phyloP scores from a whole-genome alignment of 2,329 filamentous ascomycete species.

The Fusarium sp. region DNA sequence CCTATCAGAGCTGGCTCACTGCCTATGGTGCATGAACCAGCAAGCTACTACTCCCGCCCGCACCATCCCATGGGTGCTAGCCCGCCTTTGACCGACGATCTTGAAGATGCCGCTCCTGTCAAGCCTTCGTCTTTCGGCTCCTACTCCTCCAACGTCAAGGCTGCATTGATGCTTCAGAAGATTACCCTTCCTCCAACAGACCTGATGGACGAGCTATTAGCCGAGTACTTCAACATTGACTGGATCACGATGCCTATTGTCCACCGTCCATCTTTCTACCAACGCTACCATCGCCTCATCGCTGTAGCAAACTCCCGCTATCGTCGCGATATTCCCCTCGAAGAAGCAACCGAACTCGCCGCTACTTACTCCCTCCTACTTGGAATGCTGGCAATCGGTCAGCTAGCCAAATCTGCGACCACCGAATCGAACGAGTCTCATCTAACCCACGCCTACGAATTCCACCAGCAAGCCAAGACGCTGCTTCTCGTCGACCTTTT shows the following conservation, averaged over 20 bases:
- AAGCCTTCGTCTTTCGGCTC: constrained; percentile 45
- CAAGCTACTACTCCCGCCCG: constrained; percentile 33
- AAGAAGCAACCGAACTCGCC: constrained; percentile 44
- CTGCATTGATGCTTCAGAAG: constrained; percentile 46
- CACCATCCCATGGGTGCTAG: constrained; percentile 42
- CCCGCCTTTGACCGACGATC: constrained; percentile 45
- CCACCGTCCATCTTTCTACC: constrained; percentile 41
- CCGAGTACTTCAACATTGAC: constrained; percentile 44
- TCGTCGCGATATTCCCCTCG: constrained; percentile 44
- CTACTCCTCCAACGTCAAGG: constrained; percentile 46
- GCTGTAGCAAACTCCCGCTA: constrained; percentile 46
- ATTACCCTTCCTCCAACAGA: constrained; percentile 41
- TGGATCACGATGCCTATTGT: constrained; percentile 44
- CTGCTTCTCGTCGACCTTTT: constrained; percentile 42
- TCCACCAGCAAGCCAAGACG: constrained; percentile 41
- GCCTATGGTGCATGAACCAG: constrained; percentile 34
- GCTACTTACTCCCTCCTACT: constrained; percentile 42
- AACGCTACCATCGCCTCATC: constrained; percentile 45
- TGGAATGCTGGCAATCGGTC: constrained; percentile 45
- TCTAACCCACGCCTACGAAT: constrained; percentile 33
- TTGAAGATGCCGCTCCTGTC: constrained; percentile 38
- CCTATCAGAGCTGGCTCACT: constrained; percentile 27
- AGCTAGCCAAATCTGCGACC: constrained; percentile 28
- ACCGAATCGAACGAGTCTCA: constrained; percentile 19
- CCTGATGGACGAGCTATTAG: constrained; percentile 45